Evolutionary conservation across 345 rosid genomes (phyloP).

Genomic region (Euclidium syriacum): DNA sequence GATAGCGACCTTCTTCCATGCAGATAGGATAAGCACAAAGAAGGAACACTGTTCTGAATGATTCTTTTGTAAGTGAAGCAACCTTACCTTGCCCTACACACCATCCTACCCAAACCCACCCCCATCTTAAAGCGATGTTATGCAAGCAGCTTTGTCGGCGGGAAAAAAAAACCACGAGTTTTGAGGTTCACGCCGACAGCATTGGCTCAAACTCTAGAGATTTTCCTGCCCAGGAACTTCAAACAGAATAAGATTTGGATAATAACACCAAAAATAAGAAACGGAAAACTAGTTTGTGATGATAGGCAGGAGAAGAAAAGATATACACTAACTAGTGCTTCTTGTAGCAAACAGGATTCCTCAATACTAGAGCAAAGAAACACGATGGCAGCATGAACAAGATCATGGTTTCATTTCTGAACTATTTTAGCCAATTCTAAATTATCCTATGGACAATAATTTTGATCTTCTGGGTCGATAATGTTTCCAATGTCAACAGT

Average conservation of each 20-base stretch:
- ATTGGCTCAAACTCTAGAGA: conserved; percentile 28
- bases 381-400: too few relatives aligned
- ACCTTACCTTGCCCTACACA: conserved; percentile 40
- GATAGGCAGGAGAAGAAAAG: background rate
- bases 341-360: background rate
- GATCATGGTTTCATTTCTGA: background rate
- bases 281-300: background rate
- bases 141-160: conserved; percentile 30
- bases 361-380: background rate
- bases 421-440: background rate
- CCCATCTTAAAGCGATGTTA: conserved; percentile 18
- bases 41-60: background rate
- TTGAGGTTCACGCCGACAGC: conserved; percentile 26
- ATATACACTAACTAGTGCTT: background rate
- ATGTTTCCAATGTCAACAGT: background rate
- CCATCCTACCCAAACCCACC: conserved; percentile 39
- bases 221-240: conserved; percentile 35
- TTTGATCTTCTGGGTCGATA: background rate
- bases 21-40: background rate
- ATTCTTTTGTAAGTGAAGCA: background rate
- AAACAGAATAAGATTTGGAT: conserved; percentile 9
- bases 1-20: conserved; percentile 3
- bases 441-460: background rate
- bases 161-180: conserved; percentile 24
- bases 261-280: background rate